Conservation (phyloP, 2,329 filamentous ascomycete species). For the Penicillium brevicompactum region DNA sequence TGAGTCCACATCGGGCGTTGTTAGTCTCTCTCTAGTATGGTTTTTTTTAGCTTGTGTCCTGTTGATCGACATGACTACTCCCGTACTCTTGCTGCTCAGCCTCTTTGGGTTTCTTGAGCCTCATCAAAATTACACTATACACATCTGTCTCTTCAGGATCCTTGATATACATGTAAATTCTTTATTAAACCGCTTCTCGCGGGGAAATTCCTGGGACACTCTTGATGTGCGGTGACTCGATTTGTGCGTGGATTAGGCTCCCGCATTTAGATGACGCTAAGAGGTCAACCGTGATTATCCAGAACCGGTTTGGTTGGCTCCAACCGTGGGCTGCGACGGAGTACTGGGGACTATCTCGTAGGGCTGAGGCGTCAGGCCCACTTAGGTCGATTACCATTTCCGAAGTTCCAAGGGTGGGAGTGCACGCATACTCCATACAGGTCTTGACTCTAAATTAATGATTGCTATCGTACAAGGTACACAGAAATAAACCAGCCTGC, state of each 20-base stretch:
- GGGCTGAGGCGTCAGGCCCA: constrained; percentile 8
- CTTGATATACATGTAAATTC: background rate
- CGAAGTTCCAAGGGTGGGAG: no score
- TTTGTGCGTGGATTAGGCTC: constrained; percentile 15
- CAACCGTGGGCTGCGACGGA: background rate
- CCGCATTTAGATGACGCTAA: constrained; percentile 26
- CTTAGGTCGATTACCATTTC: background rate
- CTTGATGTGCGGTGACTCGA: background rate
- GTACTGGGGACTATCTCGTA: background rate
- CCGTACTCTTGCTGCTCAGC: background rate
- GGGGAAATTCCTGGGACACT: background rate
- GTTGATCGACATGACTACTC: background rate
- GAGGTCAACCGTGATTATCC: background rate
- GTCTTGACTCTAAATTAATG: background rate
- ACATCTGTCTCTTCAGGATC: no score
- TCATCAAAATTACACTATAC: background rate
- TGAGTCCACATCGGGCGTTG: background rate
- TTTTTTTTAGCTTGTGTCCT: background rate
- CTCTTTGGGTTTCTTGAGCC: background rate
- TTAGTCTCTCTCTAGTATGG: background rate
- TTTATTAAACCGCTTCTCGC: background rate
- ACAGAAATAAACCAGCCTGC: background rate
- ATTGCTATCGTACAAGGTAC: background rate
- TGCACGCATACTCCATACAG: background rate
- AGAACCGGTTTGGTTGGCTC: constrained; percentile 2